Evolutionary conservation across 108 stramenopile genomes (phyloP), one percentile per base, ranked within the genome.

Genomic region (Nannochloropsis gaditana): DNA sequence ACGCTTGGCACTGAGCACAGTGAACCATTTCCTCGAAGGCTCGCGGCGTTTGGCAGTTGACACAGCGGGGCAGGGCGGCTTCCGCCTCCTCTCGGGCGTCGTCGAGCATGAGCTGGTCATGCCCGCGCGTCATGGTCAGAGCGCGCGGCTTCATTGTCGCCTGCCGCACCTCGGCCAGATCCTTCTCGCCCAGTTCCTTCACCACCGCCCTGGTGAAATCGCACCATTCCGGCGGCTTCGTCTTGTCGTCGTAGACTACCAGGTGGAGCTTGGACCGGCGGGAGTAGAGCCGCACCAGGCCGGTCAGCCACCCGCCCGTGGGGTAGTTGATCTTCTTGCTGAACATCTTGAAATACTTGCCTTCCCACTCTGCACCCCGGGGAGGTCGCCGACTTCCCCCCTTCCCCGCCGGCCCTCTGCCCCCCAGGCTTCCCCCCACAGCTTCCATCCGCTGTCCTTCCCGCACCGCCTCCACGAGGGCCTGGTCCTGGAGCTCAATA

Each of bases 281-380:
- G 15, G 59, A 73, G 3, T 73, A 73, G 19, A 73, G n/a, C 59
- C 59, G 59, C 59, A 73, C 59, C 59, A 6, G 2, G 3, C 59
- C 59, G 19, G 59, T 73, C 59, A 73, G n/a, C 59, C 59, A 73
- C n/a, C 59, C 59, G 19, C 59, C 59, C 59, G 59, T 73, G 2
- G 59, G 59, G 6, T 73, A 73, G n/a, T 73, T 73, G n/a, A 73
- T 73, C 59, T 73, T 73, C 59, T 73, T 73, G 59, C 59, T 73
- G n/a, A 73, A 73, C 59, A 73, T n/a, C 59, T 73, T 73, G 8
- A 73, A 73, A 73, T n/a, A 8, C 59, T n/a, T 15, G 19, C 59
- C 59, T n/a, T 73, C 19, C 59, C 59, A 73, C n/a, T 73, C 59
- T 6, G 2, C 6, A 15, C 59, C 59, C 59, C 59, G 15, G 10